phyloP scores from a whole-genome alignment of 129 eudicot species.

The carrot (Daucus carota) region DH1_v3.0 NC_030384.2:33117001-33117500 shows the following conservation, averaged over 20 bases:
- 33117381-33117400: conserved; percentile 17
- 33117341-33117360: conserved; percentile 8
- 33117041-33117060: not conserved
- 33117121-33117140: not conserved
- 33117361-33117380: conserved; percentile 39
- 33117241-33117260: not conserved
- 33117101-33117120: not conserved
- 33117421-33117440: not conserved
- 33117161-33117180: conserved; percentile 15
- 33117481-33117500: conserved; percentile 44
- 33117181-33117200: not conserved
- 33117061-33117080: conserved; percentile 23
- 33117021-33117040: not conserved
- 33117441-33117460: not conserved
- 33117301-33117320: not conserved
- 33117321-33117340: conserved; percentile 8
- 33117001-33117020: conserved; percentile 30
- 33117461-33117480: not conserved
- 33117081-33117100: too few species aligned
- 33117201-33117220: not conserved
- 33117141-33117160: conserved; percentile 20
- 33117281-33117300: not conserved
- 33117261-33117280: not conserved
- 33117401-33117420: not conserved
- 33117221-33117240: not conserved